phyloP scores from a whole-genome alignment of 2,329 filamentous ascomycete genomes.

The Alternaria panax region DNA sequence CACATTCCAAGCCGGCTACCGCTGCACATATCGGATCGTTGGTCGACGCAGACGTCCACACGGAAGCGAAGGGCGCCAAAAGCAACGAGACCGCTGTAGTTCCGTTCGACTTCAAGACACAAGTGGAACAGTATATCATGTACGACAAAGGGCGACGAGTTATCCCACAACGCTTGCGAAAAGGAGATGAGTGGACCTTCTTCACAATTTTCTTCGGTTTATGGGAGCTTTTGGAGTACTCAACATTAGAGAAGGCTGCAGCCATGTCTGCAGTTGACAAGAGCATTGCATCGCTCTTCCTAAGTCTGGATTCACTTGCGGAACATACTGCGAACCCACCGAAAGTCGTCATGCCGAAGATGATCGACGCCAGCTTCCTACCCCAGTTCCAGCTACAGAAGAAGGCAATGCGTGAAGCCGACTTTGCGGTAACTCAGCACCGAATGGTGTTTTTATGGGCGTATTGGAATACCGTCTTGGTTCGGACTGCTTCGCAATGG shows the following conservation, averaged over 20 bases:
- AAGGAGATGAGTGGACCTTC: slow-evolving; percentile 39
- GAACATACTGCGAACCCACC: slow-evolving; percentile 32
- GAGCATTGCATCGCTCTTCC: slow-evolving; percentile 45
- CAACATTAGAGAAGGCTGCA: slow-evolving; percentile 33
- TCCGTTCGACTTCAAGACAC: slow-evolving; percentile 47
- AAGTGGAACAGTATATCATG: slow-evolving; percentile 47
- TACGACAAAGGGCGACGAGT: slow-evolving; percentile 29
- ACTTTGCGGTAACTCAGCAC: slow-evolving; percentile 46
- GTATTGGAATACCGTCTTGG: slow-evolving; percentile 48
- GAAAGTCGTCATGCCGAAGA: slow-evolving; percentile 41
- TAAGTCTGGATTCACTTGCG: slow-evolving; percentile 44
- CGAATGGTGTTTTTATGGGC: slow-evolving; percentile 41
- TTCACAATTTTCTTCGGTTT: slow-evolving; percentile 50
- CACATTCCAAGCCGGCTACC: slow-evolving; percentile 37
- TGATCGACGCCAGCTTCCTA: slow-evolving; percentile 48
- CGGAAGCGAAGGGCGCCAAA: slow-evolving; percentile 31
- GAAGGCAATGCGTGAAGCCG: slow-evolving; percentile 23
- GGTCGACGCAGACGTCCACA: slow-evolving; percentile 41
- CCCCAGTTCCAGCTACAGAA: slow-evolving; percentile 42
- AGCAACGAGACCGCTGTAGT: slow-evolving; percentile 25
- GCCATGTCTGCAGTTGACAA: slow-evolving; percentile 42
- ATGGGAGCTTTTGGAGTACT: slow-evolving; percentile 48
- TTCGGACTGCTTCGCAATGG: slow-evolving; percentile 41
- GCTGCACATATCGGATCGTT: slow-evolving; percentile 38
- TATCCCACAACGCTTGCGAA: slow-evolving; percentile 28